A percentile compares a stretch with the other conserved stretches of the same genome.
phyloP scores from a whole-genome alignment of 495 filamentous ascomycete species.

The Pyronema domesticum region DNA sequence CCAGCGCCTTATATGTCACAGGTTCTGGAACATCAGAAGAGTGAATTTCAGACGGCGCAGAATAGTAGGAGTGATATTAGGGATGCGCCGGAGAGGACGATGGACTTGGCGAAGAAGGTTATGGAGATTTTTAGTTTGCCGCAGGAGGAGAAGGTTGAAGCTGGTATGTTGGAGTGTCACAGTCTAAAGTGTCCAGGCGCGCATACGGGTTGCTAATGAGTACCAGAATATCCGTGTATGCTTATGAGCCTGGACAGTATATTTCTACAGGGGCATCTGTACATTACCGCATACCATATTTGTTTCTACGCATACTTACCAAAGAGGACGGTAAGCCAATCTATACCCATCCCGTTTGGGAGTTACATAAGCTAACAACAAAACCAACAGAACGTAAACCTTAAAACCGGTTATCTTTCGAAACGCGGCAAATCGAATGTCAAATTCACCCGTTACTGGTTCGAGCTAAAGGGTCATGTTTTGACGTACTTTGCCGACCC shows the following conservation, averaged over 20 bases:
- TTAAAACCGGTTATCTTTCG: conserved; percentile 74
- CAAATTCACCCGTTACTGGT: conserved; percentile 88
- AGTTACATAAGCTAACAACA: neutral
- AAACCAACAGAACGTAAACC: conserved; percentile 41
- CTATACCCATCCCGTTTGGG: neutral
- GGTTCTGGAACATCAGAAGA: conserved; percentile 56
- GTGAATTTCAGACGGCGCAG: conserved; percentile 27
- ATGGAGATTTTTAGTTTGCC: conserved; percentile 84
- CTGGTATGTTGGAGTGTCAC: conserved; percentile 31
- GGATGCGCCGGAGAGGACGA: conserved; percentile 36
- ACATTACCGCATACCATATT: conserved; percentile 82
- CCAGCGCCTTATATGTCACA: conserved; percentile 59
- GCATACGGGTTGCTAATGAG: neutral
- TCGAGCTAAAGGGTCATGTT: conserved; percentile 85
- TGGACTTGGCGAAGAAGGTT: conserved; percentile 46
- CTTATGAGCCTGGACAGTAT: conserved; percentile 60
- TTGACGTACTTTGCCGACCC: conserved; percentile 80
- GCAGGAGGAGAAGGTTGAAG: conserved; percentile 63
- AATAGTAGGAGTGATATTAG: conserved; percentile 31
- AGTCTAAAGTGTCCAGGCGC: neutral
- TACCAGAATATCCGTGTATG: conserved; percentile 80
- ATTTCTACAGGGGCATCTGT: conserved; percentile 87
- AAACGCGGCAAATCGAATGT: conserved; percentile 85
- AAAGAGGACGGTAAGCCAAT: conserved; percentile 53
- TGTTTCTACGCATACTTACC: conserved; percentile 96